Evolutionary conservation across 495 filamentous ascomycete genomes (phyloP).

Genomic region (Pseudoneurospora amorphoporcata): DNA sequence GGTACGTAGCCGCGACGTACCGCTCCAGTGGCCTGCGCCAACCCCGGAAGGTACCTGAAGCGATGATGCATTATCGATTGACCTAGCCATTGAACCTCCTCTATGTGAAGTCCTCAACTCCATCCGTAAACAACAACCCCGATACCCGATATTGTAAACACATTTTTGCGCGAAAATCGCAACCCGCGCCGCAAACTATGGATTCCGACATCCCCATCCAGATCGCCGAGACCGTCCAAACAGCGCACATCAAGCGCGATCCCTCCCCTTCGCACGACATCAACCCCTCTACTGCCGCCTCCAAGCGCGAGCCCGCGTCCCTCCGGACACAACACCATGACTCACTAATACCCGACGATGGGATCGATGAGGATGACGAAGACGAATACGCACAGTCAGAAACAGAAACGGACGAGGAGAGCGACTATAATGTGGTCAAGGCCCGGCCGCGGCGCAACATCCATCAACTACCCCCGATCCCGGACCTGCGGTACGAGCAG

Average conservation of each 20-base stretch:
- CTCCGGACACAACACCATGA: conserved; percentile 10
- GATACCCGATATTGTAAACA: neutral
- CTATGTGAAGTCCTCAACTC: neutral
- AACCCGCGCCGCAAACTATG: conserved; percentile 13
- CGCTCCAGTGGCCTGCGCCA: neutral
- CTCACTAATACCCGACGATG: conserved; percentile 8
- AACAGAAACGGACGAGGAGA: conserved; percentile 18
- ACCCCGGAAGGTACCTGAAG: neutral
- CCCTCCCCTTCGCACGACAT: conserved; percentile 66
- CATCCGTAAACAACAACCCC: neutral
- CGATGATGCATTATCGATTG: neutral
- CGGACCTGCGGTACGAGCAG: conserved; percentile 93
- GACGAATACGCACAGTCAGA: conserved; percentile 17
- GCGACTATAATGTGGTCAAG: conserved; percentile 40
- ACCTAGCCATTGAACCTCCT: neutral
- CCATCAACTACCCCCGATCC: conserved; percentile 65
- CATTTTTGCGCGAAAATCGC: neutral
- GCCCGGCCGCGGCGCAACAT: conserved; percentile 36
- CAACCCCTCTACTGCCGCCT: conserved; percentile 66
- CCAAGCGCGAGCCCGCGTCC: conserved; percentile 39
- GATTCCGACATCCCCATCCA: conserved; percentile 42
- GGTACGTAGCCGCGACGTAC: neutral
- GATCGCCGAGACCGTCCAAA: conserved; percentile 66
- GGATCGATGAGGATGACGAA: conserved; percentile 4
- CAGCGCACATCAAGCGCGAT: conserved; percentile 58